Evolutionary conservation across 2,329 filamentous ascomycete genomes (phyloP), one percentile per base, ranked within the genome.

Genomic region (Sclerotinia subarctica): DNA sequence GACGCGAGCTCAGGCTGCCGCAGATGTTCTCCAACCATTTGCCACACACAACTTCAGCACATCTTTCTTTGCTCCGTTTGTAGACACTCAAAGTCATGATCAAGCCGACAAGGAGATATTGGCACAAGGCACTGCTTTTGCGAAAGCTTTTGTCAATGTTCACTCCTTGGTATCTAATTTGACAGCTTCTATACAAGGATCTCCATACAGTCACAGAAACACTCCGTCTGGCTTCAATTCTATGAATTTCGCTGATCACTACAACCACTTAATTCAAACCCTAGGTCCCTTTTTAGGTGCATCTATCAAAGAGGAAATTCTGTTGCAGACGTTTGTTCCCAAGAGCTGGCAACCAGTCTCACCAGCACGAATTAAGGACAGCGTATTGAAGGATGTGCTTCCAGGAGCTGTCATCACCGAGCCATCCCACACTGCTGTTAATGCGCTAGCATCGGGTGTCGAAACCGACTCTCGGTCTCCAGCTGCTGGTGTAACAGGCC

Each of bases 191-290:
- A 97, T 92, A 77, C 87, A 88, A 62, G 88, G 86, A 26, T 71
- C 74, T n/a, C 52, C 71, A 15, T 74, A 75, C 87, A 86, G 66
- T 85, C 92, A 68, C 86, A 88, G 35, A 83, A 86, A 66, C 56
- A 65, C 71, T 64, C 81, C 81, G 13, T 85, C 87, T 42, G 85
- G 90, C 15, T 91, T 97, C 74, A 88, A 86, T 66, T 85, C 88
- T 35, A 85, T 96, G 73, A 96, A 96, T 75, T 85, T 96, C 29
- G 92, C 89, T 44, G 94, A 98, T 77, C 89, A 92, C 77, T 96
- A 96, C 76, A 82, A 87, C 56, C 80, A 83, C n/a, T 81, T 97
- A 49, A 85, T 96, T 32, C 85, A 87, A 70, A 88, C 88, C 35
- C 84, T 98, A 46, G 93, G 93, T 4, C 88, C 88, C 32, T 81